Percentiles rank a stretch among this genome's conserved stretches.
phyloP scores from a whole-genome alignment of 2,329 filamentous ascomycete species.

The Pyrenophora seminiperda region DNA sequence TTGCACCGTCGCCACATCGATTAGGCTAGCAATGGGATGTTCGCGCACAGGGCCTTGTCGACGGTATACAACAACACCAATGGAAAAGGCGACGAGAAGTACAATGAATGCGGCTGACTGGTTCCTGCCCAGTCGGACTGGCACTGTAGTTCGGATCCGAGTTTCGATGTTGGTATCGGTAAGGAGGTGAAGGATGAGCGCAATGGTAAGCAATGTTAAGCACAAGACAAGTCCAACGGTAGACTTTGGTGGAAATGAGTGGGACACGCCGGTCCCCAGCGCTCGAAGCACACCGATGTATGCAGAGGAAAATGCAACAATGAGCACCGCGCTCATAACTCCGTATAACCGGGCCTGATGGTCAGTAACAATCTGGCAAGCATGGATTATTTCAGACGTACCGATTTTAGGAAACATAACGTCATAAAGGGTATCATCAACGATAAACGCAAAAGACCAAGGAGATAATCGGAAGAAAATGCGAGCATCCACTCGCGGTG shows the following conservation, averaged over 20 bases:
- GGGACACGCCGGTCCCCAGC: constrained; percentile 40
- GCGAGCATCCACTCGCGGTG: constrained; percentile 44
- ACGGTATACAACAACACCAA: constrained; percentile 43
- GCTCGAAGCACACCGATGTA: constrained; percentile 41
- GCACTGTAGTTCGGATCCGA: constrained; percentile 34
- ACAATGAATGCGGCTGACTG: constrained; percentile 44
- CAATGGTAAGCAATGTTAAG: constrained; percentile 39
- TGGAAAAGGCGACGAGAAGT: constrained; percentile 48
- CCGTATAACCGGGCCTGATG: constrained; percentile 39
- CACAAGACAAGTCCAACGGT: constrained; percentile 37
- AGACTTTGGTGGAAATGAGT: constrained; percentile 43
- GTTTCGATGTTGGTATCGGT: constrained; percentile 38
- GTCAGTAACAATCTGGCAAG: constrained; percentile 16
- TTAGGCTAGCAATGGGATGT: constrained; percentile 63
- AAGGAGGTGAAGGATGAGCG: constrained; percentile 38
- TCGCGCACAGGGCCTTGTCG: constrained; percentile 50
- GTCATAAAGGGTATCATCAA: constrained; percentile 48
- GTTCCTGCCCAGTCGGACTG: constrained; percentile 41
- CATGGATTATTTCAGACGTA: constrained; percentile 20
- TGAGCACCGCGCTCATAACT: constrained; percentile 43
- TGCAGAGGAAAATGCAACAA: constrained; percentile 43
- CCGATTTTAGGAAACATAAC: constrained; percentile 44
- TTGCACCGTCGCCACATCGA: constrained; percentile 55
- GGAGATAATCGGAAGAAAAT: constrained; percentile 40
- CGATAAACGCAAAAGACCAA: constrained; percentile 43